Base-by-base conservation (phyloP, 2,329 filamentous ascomycete species). In the Aureobasidium sp. region DNA sequence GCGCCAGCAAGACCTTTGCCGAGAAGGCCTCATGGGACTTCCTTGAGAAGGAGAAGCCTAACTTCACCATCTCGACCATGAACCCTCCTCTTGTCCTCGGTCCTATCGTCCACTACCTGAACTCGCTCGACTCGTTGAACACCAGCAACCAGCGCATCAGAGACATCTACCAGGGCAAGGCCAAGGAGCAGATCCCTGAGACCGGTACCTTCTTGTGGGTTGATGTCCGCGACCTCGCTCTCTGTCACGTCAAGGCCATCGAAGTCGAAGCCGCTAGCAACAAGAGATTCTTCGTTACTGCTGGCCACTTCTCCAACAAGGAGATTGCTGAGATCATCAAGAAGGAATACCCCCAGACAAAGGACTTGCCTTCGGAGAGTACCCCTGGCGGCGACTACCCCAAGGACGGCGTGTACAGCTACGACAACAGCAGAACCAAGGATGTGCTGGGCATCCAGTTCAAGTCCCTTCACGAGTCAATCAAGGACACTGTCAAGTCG, bases 131-230 rank as follows among this genome's bases (percentile, higher is more conserved):
- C n/a, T 76, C 76, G 1, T 76, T 91, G 64, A 92, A 91, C 75
- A 89, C 87, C 1, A 89, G 86, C 15, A 91, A 91, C 71, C 80
- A 85, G 66, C 82, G 86, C 25, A 80, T 90, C 59, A 77, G 83
- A 9, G 80, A 86, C 63, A 74, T 89, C 57, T 79, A 87, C n/a
- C 80, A 78, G 7, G 88, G 88, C 21, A 81, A 83, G 63, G 81
- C 77, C 70, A 85, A 83, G 65, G 75, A 81, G 2, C 77, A 79
- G 30, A 79, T 88, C 10, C 77, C 81, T 0, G 78, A 83, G 0
- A 87, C 84, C 0, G 81, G 79, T 0, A 80, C 80, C 0, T 85
- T 72, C 63, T 62, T 77, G 34, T 78, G 76, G 74, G 73, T 78
- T 6, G 77, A 79, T 59, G 77, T 79, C 6, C 74, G 76, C 27